Conservation (phyloP, 148 eudicot species). For the Fagopyrum homotropicum region DNA sequence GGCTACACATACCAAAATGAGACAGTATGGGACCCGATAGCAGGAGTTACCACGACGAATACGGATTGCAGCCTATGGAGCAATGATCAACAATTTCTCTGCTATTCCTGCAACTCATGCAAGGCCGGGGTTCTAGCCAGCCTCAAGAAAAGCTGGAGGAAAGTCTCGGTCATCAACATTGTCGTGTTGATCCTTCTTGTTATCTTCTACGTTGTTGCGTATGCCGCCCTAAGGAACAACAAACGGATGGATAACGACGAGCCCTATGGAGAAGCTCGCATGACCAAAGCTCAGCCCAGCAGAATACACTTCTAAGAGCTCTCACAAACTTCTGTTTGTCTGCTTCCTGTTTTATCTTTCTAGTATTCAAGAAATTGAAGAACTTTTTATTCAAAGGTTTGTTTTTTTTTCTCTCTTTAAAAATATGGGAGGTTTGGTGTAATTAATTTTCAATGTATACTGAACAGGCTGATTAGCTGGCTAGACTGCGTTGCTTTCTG, state of each 20-base stretch:
- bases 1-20: conserved; percentile 64
- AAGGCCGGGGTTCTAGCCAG: conserved; percentile 91
- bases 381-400: not conserved
- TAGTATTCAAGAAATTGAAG: not conserved
- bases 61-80: conserved; percentile 60
- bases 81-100: conserved; percentile 64
- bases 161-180: conserved; percentile 76
- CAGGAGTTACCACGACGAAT: conserved; percentile 34
- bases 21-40: conserved; percentile 50
- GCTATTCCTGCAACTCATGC: conserved; percentile 77
- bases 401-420: not conserved
- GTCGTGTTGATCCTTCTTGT: conserved; percentile 68
- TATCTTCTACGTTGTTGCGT: conserved; percentile 62
- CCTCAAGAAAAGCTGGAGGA: conserved; percentile 87
- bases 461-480: not conserved
- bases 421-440: not conserved
- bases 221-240: conserved; percentile 81
- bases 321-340: not conserved
- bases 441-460: conserved; percentile 1
- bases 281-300: conserved; percentile 82
- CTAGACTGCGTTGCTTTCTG: too few species aligned
- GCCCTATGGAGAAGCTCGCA: conserved; percentile 70
- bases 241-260: conserved; percentile 78
- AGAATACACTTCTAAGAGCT: conserved; percentile 41
- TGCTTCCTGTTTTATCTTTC: not conserved